Percentiles rank a stretch among this genome's conserved stretches.
phyloP scores from a whole-genome alignment of 2,329 filamentous ascomycete genomes.

The Pseudogymnoascus pannorum region DNA sequence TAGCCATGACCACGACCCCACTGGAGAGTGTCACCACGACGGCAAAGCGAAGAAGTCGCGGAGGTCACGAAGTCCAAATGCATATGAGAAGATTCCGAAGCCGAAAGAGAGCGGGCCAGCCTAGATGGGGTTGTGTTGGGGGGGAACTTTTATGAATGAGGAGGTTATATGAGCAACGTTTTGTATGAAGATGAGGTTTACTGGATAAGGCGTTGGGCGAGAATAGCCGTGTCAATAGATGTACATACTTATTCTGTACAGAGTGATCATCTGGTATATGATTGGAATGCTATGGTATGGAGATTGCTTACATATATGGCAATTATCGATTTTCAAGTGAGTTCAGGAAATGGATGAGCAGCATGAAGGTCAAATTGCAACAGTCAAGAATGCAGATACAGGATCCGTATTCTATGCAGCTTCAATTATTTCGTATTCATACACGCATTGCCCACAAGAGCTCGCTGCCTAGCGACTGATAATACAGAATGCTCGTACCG shows the following conservation, averaged over 20 bases:
- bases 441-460: background rate
- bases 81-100: slow-evolving; percentile 70
- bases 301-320: background rate
- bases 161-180: slow-evolving; percentile 4
- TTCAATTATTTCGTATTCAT: background rate
- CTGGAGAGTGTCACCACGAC: slow-evolving; percentile 29
- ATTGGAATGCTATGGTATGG: background rate
- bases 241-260: background rate
- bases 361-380: background rate
- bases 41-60: slow-evolving; percentile 32
- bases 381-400: background rate
- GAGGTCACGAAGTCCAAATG: slow-evolving; percentile 64
- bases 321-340: background rate
- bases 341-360: background rate
- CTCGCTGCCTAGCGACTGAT: background rate
- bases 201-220: background rate
- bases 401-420: background rate
- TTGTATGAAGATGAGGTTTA: background rate
- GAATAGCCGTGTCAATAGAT: background rate
- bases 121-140: background rate
- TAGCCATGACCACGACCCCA: slow-evolving; percentile 33
- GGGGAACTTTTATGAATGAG: background rate
- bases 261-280: background rate
- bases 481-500: background rate
- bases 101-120: slow-evolving; percentile 32